Conservation (phyloP, 257 asterid species). For the Przewalskia tangutica region DNA sequence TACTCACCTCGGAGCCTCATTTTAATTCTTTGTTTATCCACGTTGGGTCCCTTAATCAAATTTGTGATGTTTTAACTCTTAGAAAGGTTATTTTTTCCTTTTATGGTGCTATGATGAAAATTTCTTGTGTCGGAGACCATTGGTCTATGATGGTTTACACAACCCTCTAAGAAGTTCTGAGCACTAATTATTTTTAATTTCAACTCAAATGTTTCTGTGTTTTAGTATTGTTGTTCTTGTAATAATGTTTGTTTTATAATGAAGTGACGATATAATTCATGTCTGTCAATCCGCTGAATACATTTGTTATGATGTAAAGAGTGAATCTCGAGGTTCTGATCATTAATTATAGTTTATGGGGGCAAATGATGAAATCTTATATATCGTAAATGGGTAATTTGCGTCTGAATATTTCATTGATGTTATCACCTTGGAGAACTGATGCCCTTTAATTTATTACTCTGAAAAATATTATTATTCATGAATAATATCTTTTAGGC, state of each 20-base stretch:
- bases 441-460: conserved; percentile 12
- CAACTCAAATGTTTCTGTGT: too few species aligned
- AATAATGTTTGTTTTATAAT: background rate
- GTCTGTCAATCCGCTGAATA: conserved; percentile 36
- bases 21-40: too few species aligned
- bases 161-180: conserved; percentile 43
- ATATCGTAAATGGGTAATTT: conserved; percentile 29
- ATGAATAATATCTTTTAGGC: too few species aligned
- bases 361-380: background rate
- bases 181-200: background rate
- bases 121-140: background rate
- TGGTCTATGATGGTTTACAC: conserved; percentile 23
- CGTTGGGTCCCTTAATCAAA: too few species aligned
- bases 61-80: too few species aligned
- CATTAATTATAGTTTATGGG: background rate
- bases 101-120: background rate
- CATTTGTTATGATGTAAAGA: conserved; percentile 17
- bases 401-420: conserved; percentile 36
- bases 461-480: too few species aligned
- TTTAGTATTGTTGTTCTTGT: too few species aligned
- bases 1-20: too few species aligned
- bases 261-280: conserved; percentile 33
- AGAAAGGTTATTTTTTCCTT: background rate
- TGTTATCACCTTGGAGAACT: conserved; percentile 42
- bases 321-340: conserved; percentile 53